Evolutionary conservation across 2,329 filamentous ascomycete genomes (phyloP).

Genomic region (Xylaria sp.): DNA sequence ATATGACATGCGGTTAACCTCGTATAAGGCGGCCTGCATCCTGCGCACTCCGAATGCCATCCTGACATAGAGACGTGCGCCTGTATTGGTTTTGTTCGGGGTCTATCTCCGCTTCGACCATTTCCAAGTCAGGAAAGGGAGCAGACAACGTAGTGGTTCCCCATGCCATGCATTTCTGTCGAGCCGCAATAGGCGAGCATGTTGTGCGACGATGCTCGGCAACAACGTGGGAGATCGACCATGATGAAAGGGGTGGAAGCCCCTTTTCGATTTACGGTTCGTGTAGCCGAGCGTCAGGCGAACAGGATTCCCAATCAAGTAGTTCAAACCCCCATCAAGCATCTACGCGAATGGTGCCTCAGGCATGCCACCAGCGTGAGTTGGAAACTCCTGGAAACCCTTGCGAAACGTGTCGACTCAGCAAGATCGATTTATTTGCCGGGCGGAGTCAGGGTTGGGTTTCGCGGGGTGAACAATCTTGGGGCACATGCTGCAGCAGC

Average conservation of each 20-base stretch:
- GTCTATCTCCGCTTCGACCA: constrained; percentile 29
- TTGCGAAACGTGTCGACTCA: constrained; percentile 3
- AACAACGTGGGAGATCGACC: constrained; percentile 36
- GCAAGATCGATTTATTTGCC: constrained; percentile 20
- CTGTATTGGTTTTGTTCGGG: constrained; percentile 30
- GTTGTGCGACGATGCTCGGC: constrained; percentile 35
- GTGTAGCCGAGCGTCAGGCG: constrained; percentile 5
- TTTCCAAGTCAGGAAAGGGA: constrained; percentile 28
- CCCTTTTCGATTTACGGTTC: not conserved
- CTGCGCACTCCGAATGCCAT: constrained; percentile 25
- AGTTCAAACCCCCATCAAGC: constrained; percentile 10
- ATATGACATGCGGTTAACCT: constrained; percentile 28
- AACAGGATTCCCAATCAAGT: constrained; percentile 4
- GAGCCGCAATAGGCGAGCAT: constrained; percentile 40
- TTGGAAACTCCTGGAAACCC: constrained; percentile 14
- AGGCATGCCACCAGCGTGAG: constrained; percentile 7
- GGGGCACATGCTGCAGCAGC: constrained; percentile 21
- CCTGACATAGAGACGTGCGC: constrained; percentile 20
- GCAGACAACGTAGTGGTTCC: constrained; percentile 17
- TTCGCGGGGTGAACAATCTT: constrained; percentile 28
- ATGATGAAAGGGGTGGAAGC: constrained; percentile 7
- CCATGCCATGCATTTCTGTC: constrained; percentile 38
- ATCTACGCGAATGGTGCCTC: constrained; percentile 18
- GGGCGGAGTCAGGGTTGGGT: constrained; percentile 13
- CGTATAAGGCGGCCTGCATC: constrained; percentile 32